A percentile compares a stretch with the other conserved stretches of the same genome.
Evolutionary conservation across 768 basidiomycete genomes (phyloP).

Genomic region (Phanerochaete carnosa): DNA sequence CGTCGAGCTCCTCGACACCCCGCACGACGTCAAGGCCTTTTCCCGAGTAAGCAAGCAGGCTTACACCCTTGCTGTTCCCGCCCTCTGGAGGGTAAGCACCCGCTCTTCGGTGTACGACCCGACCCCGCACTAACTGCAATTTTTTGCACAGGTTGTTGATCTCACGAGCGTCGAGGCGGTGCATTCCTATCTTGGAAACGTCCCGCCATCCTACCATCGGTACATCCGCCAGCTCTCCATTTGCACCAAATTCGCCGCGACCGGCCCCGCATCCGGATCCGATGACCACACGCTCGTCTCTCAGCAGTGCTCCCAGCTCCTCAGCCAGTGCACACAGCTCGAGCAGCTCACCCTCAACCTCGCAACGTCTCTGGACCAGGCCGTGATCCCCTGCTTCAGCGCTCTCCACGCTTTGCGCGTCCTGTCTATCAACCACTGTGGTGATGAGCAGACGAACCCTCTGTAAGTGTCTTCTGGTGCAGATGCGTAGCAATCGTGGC

Average conservation of each 20-base stretch:
- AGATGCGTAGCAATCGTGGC: constrained; percentile 4
- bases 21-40: constrained; percentile 44
- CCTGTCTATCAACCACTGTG: constrained; percentile 46
- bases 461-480: constrained; percentile 28
- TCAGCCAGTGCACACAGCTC: constrained; percentile 47
- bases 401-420: constrained; percentile 39
- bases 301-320: constrained; percentile 47
- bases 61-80: constrained; percentile 54
- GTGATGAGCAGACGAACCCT: constrained; percentile 31
- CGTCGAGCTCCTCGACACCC: constrained; percentile 44
- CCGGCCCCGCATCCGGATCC: constrained; percentile 11
- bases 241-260: constrained; percentile 35
- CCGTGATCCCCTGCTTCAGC: constrained; percentile 47
- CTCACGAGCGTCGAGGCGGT: constrained; percentile 46
- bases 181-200: constrained; percentile 48
- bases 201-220: constrained; percentile 51
- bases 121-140: constrained; percentile 2
- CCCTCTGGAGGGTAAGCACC: constrained; percentile 52
- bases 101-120: constrained; percentile 1
- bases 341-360: constrained; percentile 44
- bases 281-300: constrained; percentile 27
- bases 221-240: constrained; percentile 49
- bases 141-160: constrained; percentile 41
- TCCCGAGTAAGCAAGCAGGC: constrained; percentile 46
- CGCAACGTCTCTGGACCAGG: constrained; percentile 46